A percentile compares a stretch with the other conserved stretches of the same genome.
Evolutionary conservation across 176 grass and related monocot species (phyloP).

Genomic region (Bolboschoenus planiculmis): DNA sequence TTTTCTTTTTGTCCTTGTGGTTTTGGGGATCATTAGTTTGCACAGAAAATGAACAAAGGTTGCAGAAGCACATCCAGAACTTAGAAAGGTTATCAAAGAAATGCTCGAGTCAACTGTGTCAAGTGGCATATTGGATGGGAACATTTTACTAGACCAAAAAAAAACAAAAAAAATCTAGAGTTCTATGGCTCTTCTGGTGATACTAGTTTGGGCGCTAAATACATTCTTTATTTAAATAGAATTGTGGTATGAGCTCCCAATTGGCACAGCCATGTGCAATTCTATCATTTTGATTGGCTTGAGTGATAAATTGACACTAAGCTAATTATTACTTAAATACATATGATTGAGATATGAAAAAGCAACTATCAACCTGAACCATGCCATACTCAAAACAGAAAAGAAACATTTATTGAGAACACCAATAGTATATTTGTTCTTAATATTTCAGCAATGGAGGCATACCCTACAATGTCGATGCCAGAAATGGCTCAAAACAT

Average conservation of each 20-base stretch:
- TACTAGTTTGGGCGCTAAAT: not conserved
- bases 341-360: not conserved
- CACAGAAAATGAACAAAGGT: not conserved
- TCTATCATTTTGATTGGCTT: not conserved
- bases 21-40: slow-evolving; percentile 7
- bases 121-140: not conserved
- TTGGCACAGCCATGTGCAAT: not conserved
- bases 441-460: slow-evolving; percentile 38
- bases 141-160: not conserved
- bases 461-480: slow-evolving; percentile 57
- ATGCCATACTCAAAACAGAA: slow-evolving; percentile 2
- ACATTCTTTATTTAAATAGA: not conserved
- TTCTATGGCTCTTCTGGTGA: not conserved
- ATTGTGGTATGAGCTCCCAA: not conserved
- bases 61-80: not conserved
- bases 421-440: not conserved
- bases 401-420: not conserved
- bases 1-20: slow-evolving; percentile 6
- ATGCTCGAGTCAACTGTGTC: not conserved
- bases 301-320: not conserved
- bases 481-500: slow-evolving; percentile 42
- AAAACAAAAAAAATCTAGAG: not conserved
- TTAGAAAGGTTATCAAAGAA: not conserved
- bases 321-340: not conserved
- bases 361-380: not conserved